Evolutionary conservation across 768 basidiomycete genomes (phyloP).

Genomic region (Aureoboletus auriporus): DNA sequence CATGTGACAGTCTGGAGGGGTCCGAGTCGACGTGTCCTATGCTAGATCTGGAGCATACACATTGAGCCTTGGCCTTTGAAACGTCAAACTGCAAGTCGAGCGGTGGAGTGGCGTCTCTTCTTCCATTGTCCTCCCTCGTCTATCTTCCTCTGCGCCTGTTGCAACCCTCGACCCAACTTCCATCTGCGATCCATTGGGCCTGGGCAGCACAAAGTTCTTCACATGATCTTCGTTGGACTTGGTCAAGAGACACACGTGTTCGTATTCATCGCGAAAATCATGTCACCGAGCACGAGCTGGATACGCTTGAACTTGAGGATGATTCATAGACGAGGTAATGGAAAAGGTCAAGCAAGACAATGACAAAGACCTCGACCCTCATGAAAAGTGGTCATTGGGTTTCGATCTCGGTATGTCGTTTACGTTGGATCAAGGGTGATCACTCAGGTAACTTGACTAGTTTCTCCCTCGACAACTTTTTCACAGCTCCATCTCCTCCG

Average conservation of each 20-base stretch:
- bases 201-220: slow-evolving; percentile 58
- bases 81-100: slow-evolving; percentile 70
- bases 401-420: slow-evolving; percentile 66
- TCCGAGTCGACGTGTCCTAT: no score
- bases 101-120: slow-evolving; percentile 57
- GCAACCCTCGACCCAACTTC: slow-evolving; percentile 43
- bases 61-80: slow-evolving; percentile 69
- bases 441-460: slow-evolving; percentile 33
- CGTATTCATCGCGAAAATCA: slow-evolving; percentile 34
- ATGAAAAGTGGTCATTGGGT: slow-evolving; percentile 75
- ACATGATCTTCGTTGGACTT: slow-evolving; percentile 50
- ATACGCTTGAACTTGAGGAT: slow-evolving; percentile 33
- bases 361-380: slow-evolving; percentile 69
- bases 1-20: no score
- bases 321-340: slow-evolving; percentile 59
- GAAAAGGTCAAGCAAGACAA: slow-evolving; percentile 71
- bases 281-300: slow-evolving; percentile 27
- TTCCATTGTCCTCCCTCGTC: slow-evolving; percentile 10
- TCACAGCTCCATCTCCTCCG: slow-evolving; percentile 83
- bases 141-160: slow-evolving; percentile 2
- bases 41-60: slow-evolving; percentile 68
- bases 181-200: slow-evolving; percentile 61
- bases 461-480: slow-evolving; percentile 77
- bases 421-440: not conserved
- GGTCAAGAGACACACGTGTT: slow-evolving; percentile 51